Conservation (phyloP, 371 early-diverging fungal species). For the Mortierella polycephala region DNA sequence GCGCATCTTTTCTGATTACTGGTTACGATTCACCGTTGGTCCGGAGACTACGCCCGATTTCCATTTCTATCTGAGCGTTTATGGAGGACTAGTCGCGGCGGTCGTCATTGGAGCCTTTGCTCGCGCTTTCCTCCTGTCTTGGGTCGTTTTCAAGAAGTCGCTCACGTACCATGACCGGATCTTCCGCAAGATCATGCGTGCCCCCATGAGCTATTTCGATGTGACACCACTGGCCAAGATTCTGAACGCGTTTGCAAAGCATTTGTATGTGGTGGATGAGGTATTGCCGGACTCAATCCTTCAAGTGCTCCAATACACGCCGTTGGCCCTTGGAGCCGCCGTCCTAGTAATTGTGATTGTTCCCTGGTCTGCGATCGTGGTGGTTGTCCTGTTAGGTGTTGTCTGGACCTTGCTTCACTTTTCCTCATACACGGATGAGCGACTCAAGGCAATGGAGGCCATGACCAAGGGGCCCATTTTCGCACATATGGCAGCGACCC, state of each 20-base stretch:
- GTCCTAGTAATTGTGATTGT: slow-evolving; percentile 65
- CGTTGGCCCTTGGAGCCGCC: slow-evolving; percentile 67
- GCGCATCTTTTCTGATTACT: slow-evolving; percentile 55
- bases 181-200: slow-evolving; percentile 62
- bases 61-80: slow-evolving; percentile 57
- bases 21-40: slow-evolving; percentile 48
- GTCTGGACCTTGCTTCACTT: slow-evolving; percentile 52
- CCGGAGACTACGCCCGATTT: slow-evolving; percentile 24
- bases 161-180: slow-evolving; percentile 63
- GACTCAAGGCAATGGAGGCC: slow-evolving; percentile 66
- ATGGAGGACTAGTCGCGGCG: slow-evolving; percentile 55
- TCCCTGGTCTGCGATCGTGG: slow-evolving; percentile 65
- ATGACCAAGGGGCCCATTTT: slow-evolving; percentile 72
- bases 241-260: slow-evolving; percentile 77
- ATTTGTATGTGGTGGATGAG: slow-evolving; percentile 79
- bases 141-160: slow-evolving; percentile 56
- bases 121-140: slow-evolving; percentile 59
- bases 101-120: slow-evolving; percentile 60
- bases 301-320: slow-evolving; percentile 62
- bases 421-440: slow-evolving; percentile 58
- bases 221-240: slow-evolving; percentile 82
- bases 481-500: slow-evolving; percentile 75
- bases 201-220: slow-evolving; percentile 85
- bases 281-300: slow-evolving; percentile 59
- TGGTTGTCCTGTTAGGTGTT: slow-evolving; percentile 55